Conservation (phyloP, 805 yeast genomes). For the Yarrowia keelungensis region DNA sequence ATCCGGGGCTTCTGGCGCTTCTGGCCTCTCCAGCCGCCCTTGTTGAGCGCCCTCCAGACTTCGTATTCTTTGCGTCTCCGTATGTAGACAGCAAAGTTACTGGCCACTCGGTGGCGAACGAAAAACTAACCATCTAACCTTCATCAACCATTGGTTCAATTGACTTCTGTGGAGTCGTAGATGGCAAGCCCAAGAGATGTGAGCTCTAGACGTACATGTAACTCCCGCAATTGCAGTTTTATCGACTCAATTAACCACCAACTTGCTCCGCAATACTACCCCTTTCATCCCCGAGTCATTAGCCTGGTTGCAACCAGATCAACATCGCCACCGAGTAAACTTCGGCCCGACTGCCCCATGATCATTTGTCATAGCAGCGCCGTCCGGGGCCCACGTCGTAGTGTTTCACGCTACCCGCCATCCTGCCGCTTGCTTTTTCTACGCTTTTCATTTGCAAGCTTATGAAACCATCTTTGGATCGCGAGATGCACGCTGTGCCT, state of each 20-base stretch:
- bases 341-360: constrained; percentile 14
- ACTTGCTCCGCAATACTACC: no score
- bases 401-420: neutral
- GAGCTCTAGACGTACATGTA: no score
- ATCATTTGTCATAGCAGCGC: constrained; percentile 7
- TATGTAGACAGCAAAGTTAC: neutral
- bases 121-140: neutral
- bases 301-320: neutral
- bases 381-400: neutral
- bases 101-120: constrained; percentile 6
- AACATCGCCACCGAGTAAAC: constrained; percentile 21
- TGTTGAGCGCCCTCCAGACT: neutral
- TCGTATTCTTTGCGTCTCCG: constrained; percentile 9
- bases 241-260: no score
- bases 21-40: no score
- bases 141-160: neutral
- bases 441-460: neutral
- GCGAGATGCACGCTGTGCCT: no score
- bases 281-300: no score
- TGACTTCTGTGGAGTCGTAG: neutral
- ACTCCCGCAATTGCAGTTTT: no score
- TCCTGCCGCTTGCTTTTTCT: neutral
- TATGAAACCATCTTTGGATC: constrained; percentile 16
- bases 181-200: neutral
- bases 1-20: neutral